Evolutionary conservation across 495 filamentous ascomycete species (phyloP).

Genomic region (Penicillium desertorum): DNA sequence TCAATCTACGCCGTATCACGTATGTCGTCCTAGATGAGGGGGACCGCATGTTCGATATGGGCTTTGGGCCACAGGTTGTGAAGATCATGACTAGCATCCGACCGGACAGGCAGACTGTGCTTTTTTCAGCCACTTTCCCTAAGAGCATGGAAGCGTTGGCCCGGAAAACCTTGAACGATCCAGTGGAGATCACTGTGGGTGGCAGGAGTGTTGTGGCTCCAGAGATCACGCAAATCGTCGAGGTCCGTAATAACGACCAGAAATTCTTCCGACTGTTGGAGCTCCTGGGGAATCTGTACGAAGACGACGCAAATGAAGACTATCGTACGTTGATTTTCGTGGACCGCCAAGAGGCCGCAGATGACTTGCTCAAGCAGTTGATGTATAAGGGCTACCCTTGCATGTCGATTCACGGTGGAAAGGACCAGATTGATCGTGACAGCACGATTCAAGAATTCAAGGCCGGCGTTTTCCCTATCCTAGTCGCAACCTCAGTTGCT

Average conservation of each 20-base stretch:
- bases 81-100: constrained; percentile 90
- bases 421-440: constrained; percentile 93
- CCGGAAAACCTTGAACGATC: constrained; percentile 79
- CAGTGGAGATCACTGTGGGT: constrained; percentile 89
- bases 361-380: constrained; percentile 76
- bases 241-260: constrained; percentile 76
- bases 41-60: constrained; percentile 99
- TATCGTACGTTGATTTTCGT: constrained; percentile 89
- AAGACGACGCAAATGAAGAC: constrained; percentile 75
- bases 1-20: constrained; percentile 82
- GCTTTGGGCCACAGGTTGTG: constrained; percentile 97
- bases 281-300: constrained; percentile 83
- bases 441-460: constrained; percentile 96
- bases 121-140: constrained; percentile 98
- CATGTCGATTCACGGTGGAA: constrained; percentile 94
- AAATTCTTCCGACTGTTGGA: constrained; percentile 86
- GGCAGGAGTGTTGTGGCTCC: constrained; percentile 88
- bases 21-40: constrained; percentile 97
- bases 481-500: constrained; percentile 95
- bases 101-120: constrained; percentile 86
- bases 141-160: constrained; percentile 87
- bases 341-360: constrained; percentile 91
- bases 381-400: constrained; percentile 89
- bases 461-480: constrained; percentile 78
- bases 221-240: constrained; percentile 92